These are phyloP conservation scores for Coniochaeta hoffmannii DNA, from an alignment of 2,329 filamentous ascomycete species.

Conservation along the genomic window DNA sequence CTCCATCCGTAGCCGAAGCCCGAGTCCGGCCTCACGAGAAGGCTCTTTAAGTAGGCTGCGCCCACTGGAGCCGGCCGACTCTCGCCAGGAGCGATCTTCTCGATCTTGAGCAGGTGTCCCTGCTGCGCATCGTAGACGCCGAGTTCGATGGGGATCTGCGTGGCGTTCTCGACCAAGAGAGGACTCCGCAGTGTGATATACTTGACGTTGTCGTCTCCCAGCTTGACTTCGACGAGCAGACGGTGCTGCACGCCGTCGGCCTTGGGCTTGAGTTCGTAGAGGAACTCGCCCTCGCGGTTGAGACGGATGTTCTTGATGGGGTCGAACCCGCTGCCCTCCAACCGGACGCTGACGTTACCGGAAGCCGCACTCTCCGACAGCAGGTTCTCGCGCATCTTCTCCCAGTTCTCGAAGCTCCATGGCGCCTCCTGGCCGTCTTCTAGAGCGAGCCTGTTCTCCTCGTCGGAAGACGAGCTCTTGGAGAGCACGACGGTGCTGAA, in stretches of 20 bases:
- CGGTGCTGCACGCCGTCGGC: slow-evolving; percentile 81
- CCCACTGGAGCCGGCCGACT: slow-evolving; percentile 85
- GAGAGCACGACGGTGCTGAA: slow-evolving; percentile 83
- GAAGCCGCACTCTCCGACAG: slow-evolving; percentile 75
- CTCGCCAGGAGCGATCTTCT: slow-evolving; percentile 92
- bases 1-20: slow-evolving; percentile 98
- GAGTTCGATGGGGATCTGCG: slow-evolving; percentile 89
- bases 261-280: slow-evolving; percentile 85
- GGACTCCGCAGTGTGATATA: slow-evolving; percentile 94
- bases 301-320: slow-evolving; percentile 80
- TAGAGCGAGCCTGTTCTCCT: slow-evolving; percentile 67
- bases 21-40: slow-evolving; percentile 84
- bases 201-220: slow-evolving; percentile 95
- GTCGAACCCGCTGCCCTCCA: slow-evolving; percentile 94
- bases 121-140: slow-evolving; percentile 84
- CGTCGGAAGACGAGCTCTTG: slow-evolving; percentile 58
- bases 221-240: slow-evolving; percentile 81
- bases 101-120: slow-evolving; percentile 89
- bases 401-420: slow-evolving; percentile 96
- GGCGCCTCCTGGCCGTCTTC: slow-evolving; percentile 85
- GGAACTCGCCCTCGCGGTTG: slow-evolving; percentile 85
- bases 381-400: slow-evolving; percentile 89
- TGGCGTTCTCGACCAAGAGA: slow-evolving; percentile 88
- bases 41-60: slow-evolving; percentile 79
- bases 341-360: slow-evolving; percentile 65